These are phyloP conservation scores for Gastrodia elata DNA, from an alignment of 106 monocot species.

Conservation along the genomic window DNA sequence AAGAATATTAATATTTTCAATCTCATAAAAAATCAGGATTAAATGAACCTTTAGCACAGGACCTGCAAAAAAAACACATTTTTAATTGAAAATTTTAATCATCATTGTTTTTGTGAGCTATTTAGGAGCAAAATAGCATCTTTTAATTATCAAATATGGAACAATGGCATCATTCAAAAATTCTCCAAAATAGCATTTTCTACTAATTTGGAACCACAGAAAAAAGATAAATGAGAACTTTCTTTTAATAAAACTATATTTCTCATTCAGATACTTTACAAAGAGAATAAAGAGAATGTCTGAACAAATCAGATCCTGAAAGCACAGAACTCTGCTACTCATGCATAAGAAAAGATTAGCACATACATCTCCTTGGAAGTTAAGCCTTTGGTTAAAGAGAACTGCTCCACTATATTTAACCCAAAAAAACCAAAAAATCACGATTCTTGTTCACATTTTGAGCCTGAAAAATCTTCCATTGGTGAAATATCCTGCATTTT, in stretches of 20 bases:
- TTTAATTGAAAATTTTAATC: no score
- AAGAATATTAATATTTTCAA: no score
- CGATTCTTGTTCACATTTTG: slow-evolving; percentile 20
- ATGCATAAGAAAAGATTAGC: not conserved
- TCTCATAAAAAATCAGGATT: no score
- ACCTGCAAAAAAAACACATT: no score
- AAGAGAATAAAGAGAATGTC: slow-evolving; percentile 8
- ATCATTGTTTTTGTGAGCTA: no score
- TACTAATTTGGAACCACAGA: no score
- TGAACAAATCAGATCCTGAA: not conserved
- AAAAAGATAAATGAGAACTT: not conserved
- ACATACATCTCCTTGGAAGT: not conserved
- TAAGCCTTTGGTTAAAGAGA: not conserved
- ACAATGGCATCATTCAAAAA: no score
- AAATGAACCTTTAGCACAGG: no score
- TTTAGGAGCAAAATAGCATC: no score
- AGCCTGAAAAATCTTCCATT: slow-evolving; percentile 21
- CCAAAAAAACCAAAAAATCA: slow-evolving; percentile 9
- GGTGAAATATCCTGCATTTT: slow-evolving; percentile 21
- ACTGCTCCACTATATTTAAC: not conserved
- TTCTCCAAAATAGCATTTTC: no score
- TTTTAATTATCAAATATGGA: no score
- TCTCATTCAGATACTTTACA: slow-evolving; percentile 24
- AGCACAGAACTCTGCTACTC: not conserved
- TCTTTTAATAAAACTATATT: slow-evolving; percentile 12